phyloP scores from a whole-genome alignment of 352 stramenopile species.

The Lagenidium giganteum region DNA sequence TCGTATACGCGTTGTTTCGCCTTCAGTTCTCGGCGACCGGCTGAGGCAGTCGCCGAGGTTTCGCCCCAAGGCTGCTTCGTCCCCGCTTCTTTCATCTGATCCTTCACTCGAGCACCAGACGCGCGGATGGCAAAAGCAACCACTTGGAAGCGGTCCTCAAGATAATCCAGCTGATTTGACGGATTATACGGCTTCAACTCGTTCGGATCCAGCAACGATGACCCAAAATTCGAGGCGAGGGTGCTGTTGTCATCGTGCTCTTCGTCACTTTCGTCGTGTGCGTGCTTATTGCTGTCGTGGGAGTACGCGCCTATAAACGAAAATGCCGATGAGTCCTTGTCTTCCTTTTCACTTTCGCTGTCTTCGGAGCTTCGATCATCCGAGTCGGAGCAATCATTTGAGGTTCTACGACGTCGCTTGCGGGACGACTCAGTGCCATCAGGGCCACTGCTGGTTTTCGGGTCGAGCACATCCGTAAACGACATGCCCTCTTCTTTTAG shows the following conservation, averaged over 20 bases:
- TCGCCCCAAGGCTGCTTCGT: constrained; percentile 72
- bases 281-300: constrained; percentile 17
- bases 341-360: constrained; percentile 13
- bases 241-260: constrained; percentile 5
- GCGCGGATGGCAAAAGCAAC: constrained; percentile 73
- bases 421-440: neutral
- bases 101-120: constrained; percentile 68
- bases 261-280: constrained; percentile 13
- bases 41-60: constrained; percentile 40
- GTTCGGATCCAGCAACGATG: constrained; percentile 34
- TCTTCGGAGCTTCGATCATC: constrained; percentile 14
- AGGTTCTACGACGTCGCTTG: constrained; percentile 3
- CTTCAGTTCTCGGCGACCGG: constrained; percentile 61
- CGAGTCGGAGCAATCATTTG: neutral
- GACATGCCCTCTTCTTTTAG: constrained; percentile 52
- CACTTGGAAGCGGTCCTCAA: constrained; percentile 78
- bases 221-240: constrained; percentile 21
- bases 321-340: constrained; percentile 29
- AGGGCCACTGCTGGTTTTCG: constrained; percentile 6
- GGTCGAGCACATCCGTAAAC: constrained; percentile 44
- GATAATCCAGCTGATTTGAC: constrained; percentile 74
- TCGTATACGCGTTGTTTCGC: constrained; percentile 74
- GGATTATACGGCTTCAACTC: constrained; percentile 66
- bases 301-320: constrained; percentile 63
- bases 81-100: constrained; percentile 80